Percentiles rank a stretch among this genome's conserved stretches.
Evolutionary conservation across 2,329 filamentous ascomycete species (phyloP).

Genomic region (Diaporthe sp.): DNA sequence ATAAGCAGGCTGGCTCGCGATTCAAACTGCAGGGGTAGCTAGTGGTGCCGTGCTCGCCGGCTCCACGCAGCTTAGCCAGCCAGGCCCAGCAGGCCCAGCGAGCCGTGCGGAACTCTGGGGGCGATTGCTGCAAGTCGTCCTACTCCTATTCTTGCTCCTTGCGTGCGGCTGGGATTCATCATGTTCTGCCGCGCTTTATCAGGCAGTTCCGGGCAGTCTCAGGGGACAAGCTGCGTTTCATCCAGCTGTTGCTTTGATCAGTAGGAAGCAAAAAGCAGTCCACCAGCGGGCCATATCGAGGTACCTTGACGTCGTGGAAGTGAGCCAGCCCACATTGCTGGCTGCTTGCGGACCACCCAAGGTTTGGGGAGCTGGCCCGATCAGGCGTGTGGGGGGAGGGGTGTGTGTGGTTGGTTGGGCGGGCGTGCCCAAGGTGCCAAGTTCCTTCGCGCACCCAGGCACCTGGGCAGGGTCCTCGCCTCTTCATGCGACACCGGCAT

Average conservation of each 20-base stretch:
- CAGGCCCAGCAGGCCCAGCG: not conserved
- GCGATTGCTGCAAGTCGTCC: not conserved
- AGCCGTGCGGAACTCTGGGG: slow-evolving; percentile 13
- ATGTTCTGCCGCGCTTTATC: slow-evolving; percentile 17
- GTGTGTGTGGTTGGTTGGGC: slow-evolving; percentile 22
- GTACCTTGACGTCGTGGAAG: slow-evolving; percentile 2
- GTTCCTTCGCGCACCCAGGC: slow-evolving; percentile 13
- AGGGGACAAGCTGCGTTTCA: slow-evolving; percentile 25
- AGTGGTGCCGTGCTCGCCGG: slow-evolving; percentile 21
- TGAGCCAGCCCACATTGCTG: slow-evolving; percentile 24
- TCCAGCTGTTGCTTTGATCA: slow-evolving; percentile 31
- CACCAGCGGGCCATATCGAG: not conserved
- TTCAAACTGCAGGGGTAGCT: slow-evolving; percentile 19
- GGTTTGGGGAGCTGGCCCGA: slow-evolving; percentile 29
- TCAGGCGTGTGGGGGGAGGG: slow-evolving; percentile 24
- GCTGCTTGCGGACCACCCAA: slow-evolving; percentile 25
- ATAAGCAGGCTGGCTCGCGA: slow-evolving; percentile 29
- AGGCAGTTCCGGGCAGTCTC: slow-evolving; percentile 2
- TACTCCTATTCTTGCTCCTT: not conserved
- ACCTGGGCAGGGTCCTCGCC: slow-evolving; percentile 30
- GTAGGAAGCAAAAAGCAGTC: slow-evolving; percentile 24
- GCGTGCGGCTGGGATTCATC: not conserved
- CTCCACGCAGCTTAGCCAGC: slow-evolving; percentile 24
- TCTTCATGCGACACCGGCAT: slow-evolving; percentile 46
- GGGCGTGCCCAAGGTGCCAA: slow-evolving; percentile 13